Percentiles rank a stretch among this genome's conserved stretches.
These are phyloP conservation scores for Scutellospora calospora DNA, from an alignment of 371 early-diverging fungal genomes.

Conservation along the genomic window DNA sequence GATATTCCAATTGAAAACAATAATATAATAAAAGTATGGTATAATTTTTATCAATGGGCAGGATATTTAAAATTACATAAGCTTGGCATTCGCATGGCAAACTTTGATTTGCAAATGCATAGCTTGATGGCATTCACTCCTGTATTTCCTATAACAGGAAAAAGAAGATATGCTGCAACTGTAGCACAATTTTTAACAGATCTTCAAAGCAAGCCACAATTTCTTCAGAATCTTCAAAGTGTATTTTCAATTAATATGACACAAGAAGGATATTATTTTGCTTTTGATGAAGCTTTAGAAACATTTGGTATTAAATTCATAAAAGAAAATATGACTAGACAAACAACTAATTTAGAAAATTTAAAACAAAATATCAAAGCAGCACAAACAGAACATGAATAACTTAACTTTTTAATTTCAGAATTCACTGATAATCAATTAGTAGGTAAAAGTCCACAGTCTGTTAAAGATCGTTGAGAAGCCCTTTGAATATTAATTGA, in stretches of 20 bases:
- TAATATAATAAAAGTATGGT: neutral
- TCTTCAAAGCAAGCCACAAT: neutral
- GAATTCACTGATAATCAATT: too few species aligned
- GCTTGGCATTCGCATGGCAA: constrained; percentile 2
- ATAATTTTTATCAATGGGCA: constrained; percentile 21
- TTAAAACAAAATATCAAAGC: constrained; percentile 29
- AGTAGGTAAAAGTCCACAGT: too few species aligned
- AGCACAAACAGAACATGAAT: neutral
- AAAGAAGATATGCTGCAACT: neutral
- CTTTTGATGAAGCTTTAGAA: constrained; percentile 27
- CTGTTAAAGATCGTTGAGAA: too few species aligned
- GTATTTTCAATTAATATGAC: constrained; percentile 24
- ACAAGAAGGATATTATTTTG: constrained; percentile 3
- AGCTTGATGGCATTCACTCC: constrained; percentile 32
- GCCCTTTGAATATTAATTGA: too few species aligned
- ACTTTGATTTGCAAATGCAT: constrained; percentile 16
- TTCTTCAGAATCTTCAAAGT: neutral
- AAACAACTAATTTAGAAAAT: constrained; percentile 3
- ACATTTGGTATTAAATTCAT: constrained; percentile 11
- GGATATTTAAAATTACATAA: neutral
- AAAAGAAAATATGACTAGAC: constrained; percentile 10
- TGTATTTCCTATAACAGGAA: constrained; percentile 1
- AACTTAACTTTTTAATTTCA: too few species aligned
- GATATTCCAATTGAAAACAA: neutral
- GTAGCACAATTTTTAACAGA: neutral